Evolutionary conservation across 768 basidiomycete genomes (phyloP).

Genomic region (Asterophora parasitica): DNA sequence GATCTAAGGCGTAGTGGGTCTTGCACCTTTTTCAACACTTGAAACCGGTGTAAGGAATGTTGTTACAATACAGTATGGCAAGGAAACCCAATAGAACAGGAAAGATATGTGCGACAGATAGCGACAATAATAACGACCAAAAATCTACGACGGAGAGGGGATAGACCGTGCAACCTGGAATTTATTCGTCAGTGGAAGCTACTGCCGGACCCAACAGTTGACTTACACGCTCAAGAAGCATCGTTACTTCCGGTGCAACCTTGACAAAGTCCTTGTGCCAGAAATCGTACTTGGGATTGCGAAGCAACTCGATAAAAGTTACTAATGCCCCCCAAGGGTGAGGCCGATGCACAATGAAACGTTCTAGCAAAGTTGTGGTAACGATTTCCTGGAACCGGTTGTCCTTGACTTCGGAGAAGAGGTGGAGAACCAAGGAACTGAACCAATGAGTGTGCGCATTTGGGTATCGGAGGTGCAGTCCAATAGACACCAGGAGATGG

Average conservation of each 20-base stretch:
- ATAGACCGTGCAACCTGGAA: slow-evolving; percentile 70
- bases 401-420: slow-evolving; percentile 77
- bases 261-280: slow-evolving; percentile 86
- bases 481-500: slow-evolving; percentile 87
- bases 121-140: slow-evolving; percentile 60
- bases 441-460: slow-evolving; percentile 99
- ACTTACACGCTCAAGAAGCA: slow-evolving; percentile 80
- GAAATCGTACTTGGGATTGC: slow-evolving; percentile 87
- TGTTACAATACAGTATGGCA: slow-evolving; percentile 86
- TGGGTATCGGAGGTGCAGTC: slow-evolving; percentile 93
- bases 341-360: slow-evolving; percentile 90
- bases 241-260: slow-evolving; percentile 79
- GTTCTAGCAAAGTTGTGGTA: slow-evolving; percentile 87
- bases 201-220: slow-evolving; percentile 8
- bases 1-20: too few relatives aligned
- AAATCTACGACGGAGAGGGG: slow-evolving; percentile 67
- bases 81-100: slow-evolving; percentile 56
- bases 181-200: slow-evolving; percentile 4
- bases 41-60: slow-evolving; percentile 48
- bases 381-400: slow-evolving; percentile 77
- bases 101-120: slow-evolving; percentile 80
- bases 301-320: slow-evolving; percentile 90
- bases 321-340: slow-evolving; percentile 96
- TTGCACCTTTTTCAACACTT: slow-evolving; percentile 45
- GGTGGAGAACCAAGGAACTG: slow-evolving; percentile 81